Base-by-base conservation (phyloP, 163 green algal genomes). In the Scenedesmus sp. region DNA sequence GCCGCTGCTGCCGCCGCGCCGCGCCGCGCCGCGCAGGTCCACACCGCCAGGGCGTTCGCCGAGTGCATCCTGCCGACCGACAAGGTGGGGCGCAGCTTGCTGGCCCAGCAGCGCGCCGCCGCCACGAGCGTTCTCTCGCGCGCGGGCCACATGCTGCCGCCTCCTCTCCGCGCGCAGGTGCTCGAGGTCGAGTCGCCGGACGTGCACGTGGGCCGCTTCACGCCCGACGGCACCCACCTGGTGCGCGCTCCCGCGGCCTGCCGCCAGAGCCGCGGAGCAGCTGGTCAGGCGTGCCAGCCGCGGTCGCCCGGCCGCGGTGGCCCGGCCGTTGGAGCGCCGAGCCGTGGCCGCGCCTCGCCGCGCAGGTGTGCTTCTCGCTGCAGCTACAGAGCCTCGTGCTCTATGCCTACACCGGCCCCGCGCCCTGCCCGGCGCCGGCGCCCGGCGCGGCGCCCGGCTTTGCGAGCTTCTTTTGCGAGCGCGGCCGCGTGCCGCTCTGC, bases 291-390 rank as follows among this genome's bases (percentile, higher is more conserved):
- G n/a, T n/a, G n/a, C n/a, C n/a, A n/a, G n/a, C n/a, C n/a, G n/a
- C n/a, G n/a, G n/a, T n/a, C n/a, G n/a, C n/a, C n/a, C n/a, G n/a
- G n/a, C n/a, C n/a, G n/a, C n/a, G n/a, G n/a, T n/a, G n/a, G n/a
- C n/a, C n/a, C n/a, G n/a, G n/a, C n/a, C n/a, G n/a, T n/a, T n/a
- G n/a, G n/a, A n/a, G n/a, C n/a, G n/a, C n/a, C n/a, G n/a, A n/a
- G n/a, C n/a, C n/a, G n/a, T n/a, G n/a, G n/a, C n/a, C n/a, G n/a
- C n/a, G n/a, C n/a, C n/a, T n/a, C n/a, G n/a, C n/a, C n/a, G n/a
- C n/a, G 22, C 71, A 80, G 71, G 71, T 80, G 29, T 80, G 71
- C 47, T 80, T 80, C 54, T 80, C 71, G 3, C 58, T 72, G 28
- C 71, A 80, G 71, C 71, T 80, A 28, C 42, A 80, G 17, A 33